These are phyloP conservation scores for Volvox africanus DNA, from an alignment of 139 green algal species.

Conservation along the genomic window DNA sequence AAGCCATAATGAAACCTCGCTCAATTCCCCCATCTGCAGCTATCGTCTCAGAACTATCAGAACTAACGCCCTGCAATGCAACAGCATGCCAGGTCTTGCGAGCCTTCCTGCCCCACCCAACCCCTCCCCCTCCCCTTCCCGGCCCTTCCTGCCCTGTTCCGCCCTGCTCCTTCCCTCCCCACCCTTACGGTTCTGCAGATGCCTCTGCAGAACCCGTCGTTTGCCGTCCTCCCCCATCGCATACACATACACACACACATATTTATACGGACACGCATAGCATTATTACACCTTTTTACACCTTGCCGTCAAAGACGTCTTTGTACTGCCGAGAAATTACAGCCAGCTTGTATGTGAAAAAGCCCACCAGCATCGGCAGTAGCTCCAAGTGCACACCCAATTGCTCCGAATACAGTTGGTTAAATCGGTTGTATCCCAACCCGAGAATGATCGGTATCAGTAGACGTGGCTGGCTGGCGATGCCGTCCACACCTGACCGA, in stretches of 20 bases:
- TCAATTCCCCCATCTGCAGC: too few species aligned
- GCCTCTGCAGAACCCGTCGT: too few species aligned
- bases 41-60: too few species aligned
- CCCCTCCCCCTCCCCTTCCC: background rate
- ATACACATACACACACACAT: too few species aligned
- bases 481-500: background rate
- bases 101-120: too few species aligned
- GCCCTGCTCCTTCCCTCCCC: background rate
- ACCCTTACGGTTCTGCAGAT: too few species aligned
- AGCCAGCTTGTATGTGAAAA: slow-evolving; percentile 97
- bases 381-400: slow-evolving; percentile 85
- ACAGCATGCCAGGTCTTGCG: too few species aligned
- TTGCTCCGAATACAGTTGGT: slow-evolving; percentile 42
- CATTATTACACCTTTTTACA: too few species aligned
- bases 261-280: too few species aligned
- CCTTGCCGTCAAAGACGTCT: slow-evolving; percentile 51
- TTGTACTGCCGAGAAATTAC: slow-evolving; percentile 73
- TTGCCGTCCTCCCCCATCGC: too few species aligned
- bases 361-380: slow-evolving; percentile 93
- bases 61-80: too few species aligned
- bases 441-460: slow-evolving; percentile 93
- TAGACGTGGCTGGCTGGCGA: slow-evolving; percentile 79
- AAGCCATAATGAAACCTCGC: too few species aligned
- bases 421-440: slow-evolving; percentile 86
- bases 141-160: background rate